Base-by-base conservation (phyloP, 257 asterid genomes). In the Thymus mandschuricus region DNA sequence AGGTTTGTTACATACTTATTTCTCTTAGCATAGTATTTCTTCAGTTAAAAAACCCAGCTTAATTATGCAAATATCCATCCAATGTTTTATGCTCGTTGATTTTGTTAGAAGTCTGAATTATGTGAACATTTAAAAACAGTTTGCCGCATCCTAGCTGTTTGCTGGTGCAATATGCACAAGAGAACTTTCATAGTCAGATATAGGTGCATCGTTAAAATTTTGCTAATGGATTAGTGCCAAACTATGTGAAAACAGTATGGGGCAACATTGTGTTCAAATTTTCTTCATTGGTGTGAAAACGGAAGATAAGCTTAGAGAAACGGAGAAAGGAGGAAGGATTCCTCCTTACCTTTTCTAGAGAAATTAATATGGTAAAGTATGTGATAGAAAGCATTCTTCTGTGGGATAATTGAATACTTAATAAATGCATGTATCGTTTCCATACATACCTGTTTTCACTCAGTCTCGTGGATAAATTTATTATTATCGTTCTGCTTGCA, bases 1-100 rank as follows among this genome's bases (percentile, higher is more conserved):
- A 92, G 97, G 98, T 90, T 67, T 68, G 83, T 72, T 48, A 45
- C 65, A 6, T 64, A 33, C 6, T 50, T 21, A 28, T 12, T 9
- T 31, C 62, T 31, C 15, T 11, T 11, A 4, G 15, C 41, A 56
- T 5, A 57, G 15, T 30, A 10, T 57, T n/a, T 56, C 49, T 35
- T 60, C 66, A 7, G 15, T 7, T 11, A 31, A 35, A 35, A 35
- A 11, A n/a, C 33, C 15, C 7, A 10, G 15, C 61, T 29, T 10
- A 29, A 2, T n/a, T n/a, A 0, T 50, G 28, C 21, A n/a, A 12
- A 50, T n/a, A 4, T 56, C 15, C 1, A 0, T 29, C 3, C 3
- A 6, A 46, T 46, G 52, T 10, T 44, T 10, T 11, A 44, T 44
- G 49, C 48, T 8, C 48, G 1, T 44, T 8, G 48, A 44, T 44